phyloP scores from a whole-genome alignment of 129 eudicot genomes.

The Flaveria brownii region DNA sequence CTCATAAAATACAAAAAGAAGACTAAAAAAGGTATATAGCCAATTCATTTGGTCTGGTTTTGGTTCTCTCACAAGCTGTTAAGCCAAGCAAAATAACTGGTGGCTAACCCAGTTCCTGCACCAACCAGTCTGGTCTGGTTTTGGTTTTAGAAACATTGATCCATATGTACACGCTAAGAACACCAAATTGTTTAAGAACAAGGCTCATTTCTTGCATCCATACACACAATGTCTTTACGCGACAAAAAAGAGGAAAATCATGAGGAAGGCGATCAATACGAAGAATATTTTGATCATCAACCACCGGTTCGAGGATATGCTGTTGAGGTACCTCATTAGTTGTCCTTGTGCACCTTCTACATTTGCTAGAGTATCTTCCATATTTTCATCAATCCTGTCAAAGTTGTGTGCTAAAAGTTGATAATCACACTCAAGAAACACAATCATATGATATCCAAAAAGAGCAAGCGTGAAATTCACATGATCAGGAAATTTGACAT shows the following conservation, averaged over 20 bases:
- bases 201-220: conserved; percentile 9
- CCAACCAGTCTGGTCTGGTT: background rate
- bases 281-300: conserved; percentile 78
- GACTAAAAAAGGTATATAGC: background rate
- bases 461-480: background rate
- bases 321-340: conserved; percentile 73
- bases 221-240: conserved; percentile 43
- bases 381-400: conserved; percentile 82
- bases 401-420: background rate
- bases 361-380: conserved; percentile 77
- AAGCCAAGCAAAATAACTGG: background rate
- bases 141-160: conserved; percentile 19
- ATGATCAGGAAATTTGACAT: background rate
- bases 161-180: conserved; percentile 22
- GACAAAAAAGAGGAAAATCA: conserved; percentile 71
- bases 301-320: conserved; percentile 77
- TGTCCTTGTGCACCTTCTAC: conserved; percentile 91
- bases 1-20: background rate
- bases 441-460: background rate
- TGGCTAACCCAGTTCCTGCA: conserved; percentile 10
- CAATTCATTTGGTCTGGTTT: background rate
- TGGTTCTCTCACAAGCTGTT: background rate
- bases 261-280: conserved; percentile 65
- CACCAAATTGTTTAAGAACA: conserved; percentile 27
- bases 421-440: background rate